Conservation (phyloP, 495 filamentous ascomycete genomes). For the Platismatia glauca region DNA sequence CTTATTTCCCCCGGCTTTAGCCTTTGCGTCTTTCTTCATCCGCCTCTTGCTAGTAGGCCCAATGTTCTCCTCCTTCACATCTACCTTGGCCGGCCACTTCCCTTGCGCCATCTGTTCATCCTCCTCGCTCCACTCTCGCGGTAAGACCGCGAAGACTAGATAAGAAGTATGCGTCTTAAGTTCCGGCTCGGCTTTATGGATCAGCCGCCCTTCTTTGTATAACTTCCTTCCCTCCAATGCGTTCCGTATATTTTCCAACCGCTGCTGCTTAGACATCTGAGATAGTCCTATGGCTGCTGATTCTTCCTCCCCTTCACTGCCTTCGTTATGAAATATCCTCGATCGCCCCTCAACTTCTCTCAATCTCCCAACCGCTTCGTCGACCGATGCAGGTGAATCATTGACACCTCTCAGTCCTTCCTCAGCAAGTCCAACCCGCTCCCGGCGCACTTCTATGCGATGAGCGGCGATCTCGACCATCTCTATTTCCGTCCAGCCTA, state of each 20-base stretch:
- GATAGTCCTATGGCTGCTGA: constrained; percentile 21
- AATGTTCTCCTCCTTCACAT: constrained; percentile 33
- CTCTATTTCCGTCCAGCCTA: constrained; percentile 82
- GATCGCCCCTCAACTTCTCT: constrained; percentile 61
- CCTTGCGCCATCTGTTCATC: constrained; percentile 63
- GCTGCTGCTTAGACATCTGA: constrained; percentile 23
- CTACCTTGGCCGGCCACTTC: constrained; percentile 42
- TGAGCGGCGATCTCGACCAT: constrained; percentile 80
- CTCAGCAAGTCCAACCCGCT: constrained; percentile 58
- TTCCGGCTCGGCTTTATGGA: constrained; percentile 75
- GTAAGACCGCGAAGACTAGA: constrained; percentile 85
- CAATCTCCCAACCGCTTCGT: constrained; percentile 65
- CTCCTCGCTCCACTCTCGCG: constrained; percentile 71
- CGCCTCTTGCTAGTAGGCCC: constrained; percentile 39
- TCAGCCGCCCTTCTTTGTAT: constrained; percentile 59
- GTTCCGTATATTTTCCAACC: constrained; percentile 24
- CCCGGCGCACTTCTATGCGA: constrained; percentile 70
- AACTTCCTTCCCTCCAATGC: constrained; percentile 20
- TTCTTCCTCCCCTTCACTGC: constrained; percentile 12
- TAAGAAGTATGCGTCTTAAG: constrained; percentile 93
- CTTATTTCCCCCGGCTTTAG: constrained; percentile 36
- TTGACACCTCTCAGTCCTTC: constrained; percentile 52
- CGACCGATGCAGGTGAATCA: constrained; percentile 55
- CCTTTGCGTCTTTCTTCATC: constrained; percentile 47
- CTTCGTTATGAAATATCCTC: constrained; percentile 42